phyloP scores from a whole-genome alignment of 768 basidiomycete genomes.

The Tricholoma hemisulphureum region DNA sequence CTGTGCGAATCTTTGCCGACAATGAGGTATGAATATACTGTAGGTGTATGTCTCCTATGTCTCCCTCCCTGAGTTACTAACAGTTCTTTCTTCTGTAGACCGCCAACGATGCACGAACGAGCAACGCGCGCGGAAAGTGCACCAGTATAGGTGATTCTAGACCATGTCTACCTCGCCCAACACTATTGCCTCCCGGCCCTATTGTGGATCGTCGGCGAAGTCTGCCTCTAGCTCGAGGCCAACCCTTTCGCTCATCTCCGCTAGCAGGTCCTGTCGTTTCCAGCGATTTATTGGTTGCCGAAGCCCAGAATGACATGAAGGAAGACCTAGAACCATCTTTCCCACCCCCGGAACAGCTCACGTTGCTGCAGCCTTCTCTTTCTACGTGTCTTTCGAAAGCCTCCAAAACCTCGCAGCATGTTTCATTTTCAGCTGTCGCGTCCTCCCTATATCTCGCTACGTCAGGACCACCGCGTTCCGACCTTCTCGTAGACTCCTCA shows the following conservation, averaged over 20 bases:
- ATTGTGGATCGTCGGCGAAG: not conserved
- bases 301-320: not conserved
- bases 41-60: too few species aligned
- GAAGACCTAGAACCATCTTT: not conserved
- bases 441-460: not conserved
- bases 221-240: not conserved
- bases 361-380: not conserved
- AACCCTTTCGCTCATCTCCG: conserved; percentile 41
- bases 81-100: not conserved
- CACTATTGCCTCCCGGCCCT: not conserved
- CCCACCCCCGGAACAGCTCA: not conserved
- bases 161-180: not conserved
- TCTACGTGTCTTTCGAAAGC: conserved; percentile 4
- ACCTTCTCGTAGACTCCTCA: not conserved
- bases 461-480: not conserved
- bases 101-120: not conserved
- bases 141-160: not conserved
- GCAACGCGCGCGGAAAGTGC: too few species aligned
- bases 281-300: conserved; percentile 10
- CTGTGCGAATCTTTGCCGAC: not conserved
- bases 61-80: not conserved
- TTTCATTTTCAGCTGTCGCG: not conserved
- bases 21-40: not conserved
- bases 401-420: not conserved
- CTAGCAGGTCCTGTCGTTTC: conserved; percentile 39